phyloP scores from a whole-genome alignment of 2,329 filamentous ascomycete species.

The Gnomoniopsis smithogilvyi region DNA sequence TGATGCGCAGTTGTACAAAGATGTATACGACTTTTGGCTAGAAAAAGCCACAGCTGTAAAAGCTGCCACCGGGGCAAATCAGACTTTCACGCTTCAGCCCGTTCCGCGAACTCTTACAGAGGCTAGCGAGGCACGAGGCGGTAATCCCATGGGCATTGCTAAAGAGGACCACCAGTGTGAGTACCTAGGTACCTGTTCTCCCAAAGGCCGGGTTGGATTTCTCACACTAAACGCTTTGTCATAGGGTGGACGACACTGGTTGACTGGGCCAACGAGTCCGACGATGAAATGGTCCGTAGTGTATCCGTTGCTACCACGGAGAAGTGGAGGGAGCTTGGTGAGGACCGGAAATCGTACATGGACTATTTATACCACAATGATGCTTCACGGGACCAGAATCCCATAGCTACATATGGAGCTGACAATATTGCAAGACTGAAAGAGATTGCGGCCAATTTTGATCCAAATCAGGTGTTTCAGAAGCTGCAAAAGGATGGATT shows the following conservation, averaged over 20 bases:
- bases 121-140: conserved; percentile 17
- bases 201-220: neutral
- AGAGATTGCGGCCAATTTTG: conserved; percentile 22
- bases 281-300: conserved; percentile 18
- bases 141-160: conserved; percentile 20
- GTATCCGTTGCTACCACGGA: conserved; percentile 19
- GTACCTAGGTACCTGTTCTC: neutral
- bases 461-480: conserved; percentile 25
- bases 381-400: neutral
- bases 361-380: conserved; percentile 1
- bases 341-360: neutral
- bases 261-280: conserved; percentile 19
- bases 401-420: neutral
- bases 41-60: conserved; percentile 15
- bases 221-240: neutral
- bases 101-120: conserved; percentile 13
- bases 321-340: conserved; percentile 6
- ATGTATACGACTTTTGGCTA: conserved; percentile 24
- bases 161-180: conserved; percentile 19
- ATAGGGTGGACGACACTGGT: conserved; percentile 23
- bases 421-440: conserved; percentile 13
- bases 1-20: conserved; percentile 25
- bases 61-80: conserved; percentile 20
- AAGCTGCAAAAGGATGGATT: conserved; percentile 6
- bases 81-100: conserved; percentile 21